Evolutionary conservation across 2,329 filamentous ascomycete genomes (phyloP).

Genomic region (Trichoderma hamatum): DNA sequence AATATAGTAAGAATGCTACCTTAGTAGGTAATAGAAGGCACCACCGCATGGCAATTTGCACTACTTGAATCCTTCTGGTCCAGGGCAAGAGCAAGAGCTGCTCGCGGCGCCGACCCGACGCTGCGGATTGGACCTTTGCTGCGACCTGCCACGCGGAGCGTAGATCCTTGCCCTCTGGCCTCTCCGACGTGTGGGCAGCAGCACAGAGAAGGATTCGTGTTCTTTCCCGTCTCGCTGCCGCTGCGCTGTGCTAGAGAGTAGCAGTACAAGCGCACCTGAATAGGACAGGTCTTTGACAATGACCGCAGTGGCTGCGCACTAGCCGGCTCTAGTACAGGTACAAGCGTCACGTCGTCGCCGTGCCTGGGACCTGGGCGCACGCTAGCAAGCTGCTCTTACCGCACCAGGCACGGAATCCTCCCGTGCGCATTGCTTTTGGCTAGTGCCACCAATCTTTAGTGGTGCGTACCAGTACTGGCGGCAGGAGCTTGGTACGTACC

Average conservation of each 20-base stretch:
- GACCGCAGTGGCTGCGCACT: neutral
- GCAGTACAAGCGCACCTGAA: neutral
- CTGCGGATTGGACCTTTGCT: constrained; percentile 24
- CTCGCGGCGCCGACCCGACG: constrained; percentile 21
- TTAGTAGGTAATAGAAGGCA: neutral
- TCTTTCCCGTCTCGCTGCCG: neutral
- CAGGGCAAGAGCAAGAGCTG: neutral
- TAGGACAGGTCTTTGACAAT: neutral
- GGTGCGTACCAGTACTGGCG: neutral
- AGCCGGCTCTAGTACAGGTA: constrained; percentile 6
- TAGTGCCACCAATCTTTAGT: neutral
- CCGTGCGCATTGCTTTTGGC: constrained; percentile 4
- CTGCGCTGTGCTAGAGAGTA: neutral
- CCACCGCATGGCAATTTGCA: neutral
- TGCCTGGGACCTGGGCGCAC: constrained; percentile 15
- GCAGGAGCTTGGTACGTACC: neutral
- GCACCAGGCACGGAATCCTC: constrained; percentile 14
- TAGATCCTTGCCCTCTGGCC: constrained; percentile 16
- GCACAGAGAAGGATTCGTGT: neutral
- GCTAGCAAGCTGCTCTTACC: constrained; percentile 8
- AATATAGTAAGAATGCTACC: neutral
- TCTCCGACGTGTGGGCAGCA: constrained; percentile 13
- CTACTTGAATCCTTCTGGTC: neutral
- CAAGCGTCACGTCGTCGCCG: neutral
- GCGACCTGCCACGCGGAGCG: constrained; percentile 3